Evolutionary conservation across 768 basidiomycete genomes (phyloP).

Genomic region (Suillus sp.): DNA sequence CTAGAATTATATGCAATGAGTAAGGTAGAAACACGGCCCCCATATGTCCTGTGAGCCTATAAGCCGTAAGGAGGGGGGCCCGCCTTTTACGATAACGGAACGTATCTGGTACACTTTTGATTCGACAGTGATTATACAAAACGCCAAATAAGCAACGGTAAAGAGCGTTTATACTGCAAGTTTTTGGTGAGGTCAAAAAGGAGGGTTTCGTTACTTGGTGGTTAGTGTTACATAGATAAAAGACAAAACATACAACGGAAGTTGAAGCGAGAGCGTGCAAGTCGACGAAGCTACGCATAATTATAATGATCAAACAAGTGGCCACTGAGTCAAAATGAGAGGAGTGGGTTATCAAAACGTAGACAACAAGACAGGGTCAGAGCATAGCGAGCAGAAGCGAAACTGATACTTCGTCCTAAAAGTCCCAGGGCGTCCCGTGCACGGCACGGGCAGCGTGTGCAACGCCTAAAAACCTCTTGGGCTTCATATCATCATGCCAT

Average conservation of each 20-base stretch:
- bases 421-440: constrained; percentile 18
- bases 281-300: constrained; percentile 9
- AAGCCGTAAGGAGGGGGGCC: background rate
- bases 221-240: constrained; percentile 27
- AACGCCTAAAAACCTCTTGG: constrained; percentile 2
- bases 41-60: background rate
- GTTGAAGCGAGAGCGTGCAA: constrained; percentile 6
- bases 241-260: constrained; percentile 11
- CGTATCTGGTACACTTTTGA: background rate
- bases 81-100: background rate
- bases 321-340: constrained; percentile 4
- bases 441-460: constrained; percentile 12
- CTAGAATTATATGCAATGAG: background rate
- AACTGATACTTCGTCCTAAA: constrained; percentile 17
- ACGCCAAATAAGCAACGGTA: background rate
- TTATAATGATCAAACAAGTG: constrained; percentile 6
- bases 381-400: constrained; percentile 17
- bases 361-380: constrained; percentile 22
- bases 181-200: constrained; percentile 22
- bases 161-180: constrained; percentile 6
- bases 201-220: constrained; percentile 21
- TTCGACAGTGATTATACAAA: background rate
- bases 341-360: constrained; percentile 9
- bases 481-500: constrained; percentile 41
- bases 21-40: constrained; percentile 1